Evolutionary conservation across 768 basidiomycete species (phyloP).

Genomic region (Mycena leptocephala): DNA sequence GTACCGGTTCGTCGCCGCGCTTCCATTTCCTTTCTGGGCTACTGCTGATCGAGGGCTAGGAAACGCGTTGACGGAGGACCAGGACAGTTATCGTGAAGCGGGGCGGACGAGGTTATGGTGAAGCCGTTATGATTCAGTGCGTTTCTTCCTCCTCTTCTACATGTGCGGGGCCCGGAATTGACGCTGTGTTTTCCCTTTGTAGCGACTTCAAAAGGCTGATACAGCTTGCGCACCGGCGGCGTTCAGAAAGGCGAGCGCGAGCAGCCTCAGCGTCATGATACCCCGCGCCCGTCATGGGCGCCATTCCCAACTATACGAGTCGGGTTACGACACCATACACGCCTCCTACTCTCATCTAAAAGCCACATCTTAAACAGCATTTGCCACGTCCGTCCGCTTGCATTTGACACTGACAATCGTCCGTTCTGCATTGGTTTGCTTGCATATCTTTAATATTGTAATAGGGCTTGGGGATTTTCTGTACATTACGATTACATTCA

Average conservation of each 20-base stretch:
- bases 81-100: slow-evolving; percentile 46
- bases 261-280: slow-evolving; percentile 1
- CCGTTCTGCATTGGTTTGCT: not conserved
- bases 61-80: slow-evolving; percentile 47
- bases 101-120: slow-evolving; percentile 40
- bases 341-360: not conserved
- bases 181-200: not conserved
- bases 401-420: not conserved
- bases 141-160: slow-evolving; percentile 2
- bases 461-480: not conserved
- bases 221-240: slow-evolving; percentile 33
- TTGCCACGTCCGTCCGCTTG: no score
- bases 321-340: not conserved
- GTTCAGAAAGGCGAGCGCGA: slow-evolving; percentile 13
- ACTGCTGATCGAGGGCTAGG: slow-evolving; percentile 21
- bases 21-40: not conserved
- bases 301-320: not conserved
- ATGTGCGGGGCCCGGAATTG: not conserved
- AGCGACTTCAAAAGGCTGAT: slow-evolving; percentile 36
- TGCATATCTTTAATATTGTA: not conserved
- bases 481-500: not conserved
- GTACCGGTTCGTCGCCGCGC: slow-evolving; percentile 25
- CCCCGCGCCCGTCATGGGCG: not conserved
- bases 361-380: not conserved
- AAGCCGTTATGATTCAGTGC: slow-evolving; percentile 42